These are phyloP conservation scores for Salmacisia buchloeana DNA, from an alignment of 1,284 basidiomycete species.

Conservation along the genomic window DNA sequence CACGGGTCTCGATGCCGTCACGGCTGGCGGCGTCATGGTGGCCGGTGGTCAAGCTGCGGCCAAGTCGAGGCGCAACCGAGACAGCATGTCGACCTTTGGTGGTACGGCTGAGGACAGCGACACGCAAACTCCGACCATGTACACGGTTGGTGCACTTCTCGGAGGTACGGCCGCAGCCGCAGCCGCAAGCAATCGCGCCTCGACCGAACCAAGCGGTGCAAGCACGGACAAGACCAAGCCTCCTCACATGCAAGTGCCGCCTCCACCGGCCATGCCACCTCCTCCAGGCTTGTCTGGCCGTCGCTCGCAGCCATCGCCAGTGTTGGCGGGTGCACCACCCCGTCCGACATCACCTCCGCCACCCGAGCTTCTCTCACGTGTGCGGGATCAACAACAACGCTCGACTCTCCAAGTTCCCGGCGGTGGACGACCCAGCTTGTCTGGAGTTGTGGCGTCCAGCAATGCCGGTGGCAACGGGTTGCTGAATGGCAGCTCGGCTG, in stretches of 20 bases:
- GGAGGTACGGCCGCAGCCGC: neutral
- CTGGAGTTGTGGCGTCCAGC: neutral
- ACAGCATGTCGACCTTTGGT: slow-evolving; percentile 33
- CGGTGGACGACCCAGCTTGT: neutral
- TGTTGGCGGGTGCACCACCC: slow-evolving; percentile 15
- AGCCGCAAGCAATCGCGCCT: slow-evolving; percentile 19
- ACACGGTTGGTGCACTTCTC: slow-evolving; percentile 27
- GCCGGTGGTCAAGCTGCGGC: slow-evolving; percentile 17
- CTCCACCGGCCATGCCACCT: slow-evolving; percentile 38
- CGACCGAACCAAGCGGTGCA: slow-evolving; percentile 21
- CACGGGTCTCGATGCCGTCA: slow-evolving; percentile 8
- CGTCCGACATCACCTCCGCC: slow-evolving; percentile 39
- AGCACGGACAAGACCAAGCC: slow-evolving; percentile 33
- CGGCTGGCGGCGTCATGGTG: slow-evolving; percentile 20
- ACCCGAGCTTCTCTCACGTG: slow-evolving; percentile 25
- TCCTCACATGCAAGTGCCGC: slow-evolving; percentile 35
- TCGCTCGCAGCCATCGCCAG: slow-evolving; percentile 6
- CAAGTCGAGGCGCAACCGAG: slow-evolving; percentile 19
- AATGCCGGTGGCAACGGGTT: too few relatives aligned
- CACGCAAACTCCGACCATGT: slow-evolving; percentile 26
- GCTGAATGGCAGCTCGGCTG: neutral
- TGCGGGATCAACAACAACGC: slow-evolving; percentile 17
- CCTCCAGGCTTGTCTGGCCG: slow-evolving; percentile 24
- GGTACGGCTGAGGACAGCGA: slow-evolving; percentile 17
- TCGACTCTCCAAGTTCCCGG: slow-evolving; percentile 13